Evolutionary conservation across 306 rosid species (phyloP).

Genomic region (Vicia sativa): DNA sequence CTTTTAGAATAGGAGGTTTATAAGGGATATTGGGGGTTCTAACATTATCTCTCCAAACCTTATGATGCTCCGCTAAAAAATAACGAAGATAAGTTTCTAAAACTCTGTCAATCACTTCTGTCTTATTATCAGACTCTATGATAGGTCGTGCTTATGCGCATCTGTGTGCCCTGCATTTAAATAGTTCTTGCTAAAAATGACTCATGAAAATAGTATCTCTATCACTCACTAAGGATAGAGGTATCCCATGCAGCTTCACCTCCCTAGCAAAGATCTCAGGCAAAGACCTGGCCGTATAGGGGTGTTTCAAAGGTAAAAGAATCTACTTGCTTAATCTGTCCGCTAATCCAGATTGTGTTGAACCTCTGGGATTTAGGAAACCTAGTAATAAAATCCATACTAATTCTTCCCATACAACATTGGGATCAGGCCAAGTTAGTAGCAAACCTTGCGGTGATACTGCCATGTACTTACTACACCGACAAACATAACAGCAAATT

Average conservation of each 20-base stretch:
- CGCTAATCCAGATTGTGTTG: neutral
- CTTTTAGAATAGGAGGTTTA: neutral
- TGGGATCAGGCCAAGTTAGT: neutral
- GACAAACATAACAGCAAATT: too few species aligned
- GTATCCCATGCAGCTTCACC: neutral
- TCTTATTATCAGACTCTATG: neutral
- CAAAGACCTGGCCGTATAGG: neutral
- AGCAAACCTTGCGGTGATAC: neutral
- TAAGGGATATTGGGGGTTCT: neutral
- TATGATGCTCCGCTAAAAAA: neutral
- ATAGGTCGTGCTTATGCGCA: neutral
- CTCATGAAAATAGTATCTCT: neutral
- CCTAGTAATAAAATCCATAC: neutral
- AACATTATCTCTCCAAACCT: neutral
- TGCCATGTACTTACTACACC: neutral
- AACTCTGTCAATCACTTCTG: neutral
- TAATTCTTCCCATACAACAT: neutral
- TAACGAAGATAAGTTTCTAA: neutral
- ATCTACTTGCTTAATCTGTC: neutral
- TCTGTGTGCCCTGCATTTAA: neutral
- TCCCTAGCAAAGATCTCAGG: neutral
- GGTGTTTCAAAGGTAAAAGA: neutral
- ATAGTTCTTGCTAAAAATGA: neutral
- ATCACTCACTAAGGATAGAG: neutral
- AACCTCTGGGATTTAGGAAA: neutral